These are phyloP conservation scores for Sextonia rubra DNA, from an alignment of 164 flowering plant species.

Conservation along the genomic window DNA sequence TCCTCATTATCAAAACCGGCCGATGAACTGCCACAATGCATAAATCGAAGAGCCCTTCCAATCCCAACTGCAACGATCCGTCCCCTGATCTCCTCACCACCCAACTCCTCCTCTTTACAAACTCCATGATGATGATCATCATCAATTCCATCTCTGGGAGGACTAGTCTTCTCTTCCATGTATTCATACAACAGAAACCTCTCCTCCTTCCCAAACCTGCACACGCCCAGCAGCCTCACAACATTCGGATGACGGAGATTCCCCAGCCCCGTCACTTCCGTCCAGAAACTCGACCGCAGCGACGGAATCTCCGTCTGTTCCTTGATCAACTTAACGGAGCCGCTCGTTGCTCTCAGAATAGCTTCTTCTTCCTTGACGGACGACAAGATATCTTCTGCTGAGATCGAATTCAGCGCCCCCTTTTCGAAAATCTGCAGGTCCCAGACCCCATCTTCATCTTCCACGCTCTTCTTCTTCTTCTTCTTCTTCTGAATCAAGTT, in stretches of 20 bases:
- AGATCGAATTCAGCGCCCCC: conserved; percentile 27
- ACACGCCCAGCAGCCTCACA: conserved; percentile 42
- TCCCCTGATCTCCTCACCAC: conserved; percentile 45
- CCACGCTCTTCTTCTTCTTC: conserved; percentile 35
- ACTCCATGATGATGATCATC: no score
- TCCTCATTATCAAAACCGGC: conserved; percentile 35
- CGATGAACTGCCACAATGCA: conserved; percentile 48
- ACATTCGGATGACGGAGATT: conserved; percentile 51
- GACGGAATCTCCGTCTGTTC: conserved; percentile 26
- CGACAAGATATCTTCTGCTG: conserved; percentile 43
- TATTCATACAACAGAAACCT: conserved; percentile 46
- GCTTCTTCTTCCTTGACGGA: conserved; percentile 34
- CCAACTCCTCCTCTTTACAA: conserved; percentile 23
- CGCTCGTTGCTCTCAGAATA: conserved; percentile 28
- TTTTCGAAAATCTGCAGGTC: conserved; percentile 46
- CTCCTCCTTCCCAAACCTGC: conserved; percentile 35
- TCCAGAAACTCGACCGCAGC: conserved; percentile 31
- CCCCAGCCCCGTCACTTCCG: conserved; percentile 31
- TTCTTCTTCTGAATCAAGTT: conserved; percentile 22
- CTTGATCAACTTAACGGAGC: conserved; percentile 31
- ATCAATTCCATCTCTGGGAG: conserved; percentile 41
- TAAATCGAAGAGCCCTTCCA: conserved; percentile 45
- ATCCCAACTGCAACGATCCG: conserved; percentile 41
- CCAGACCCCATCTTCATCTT: conserved; percentile 53
- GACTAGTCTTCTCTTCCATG: conserved; percentile 31